Evolutionary conservation across 805 yeast species (phyloP), one percentile per base, ranked within the genome.

Genomic region (Kuraishia cidri): DNA sequence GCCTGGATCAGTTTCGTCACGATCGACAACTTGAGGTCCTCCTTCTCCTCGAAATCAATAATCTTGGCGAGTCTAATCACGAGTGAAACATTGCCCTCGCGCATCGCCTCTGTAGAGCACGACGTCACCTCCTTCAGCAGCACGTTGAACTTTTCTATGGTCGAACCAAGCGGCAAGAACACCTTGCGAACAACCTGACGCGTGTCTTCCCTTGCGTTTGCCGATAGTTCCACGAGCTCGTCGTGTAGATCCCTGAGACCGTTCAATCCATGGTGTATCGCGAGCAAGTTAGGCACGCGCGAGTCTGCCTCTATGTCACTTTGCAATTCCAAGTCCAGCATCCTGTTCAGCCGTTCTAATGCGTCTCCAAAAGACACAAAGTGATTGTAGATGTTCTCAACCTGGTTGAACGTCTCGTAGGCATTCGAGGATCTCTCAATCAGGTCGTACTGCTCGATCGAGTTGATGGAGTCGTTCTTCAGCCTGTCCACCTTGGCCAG

Each of bases 231-330:
- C 36, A 64, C 64, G 33, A 88, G 66, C 48, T 79, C 82, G 42
- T 90, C 97, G 41, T 69, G 74, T 43, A 88, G 75, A 53, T 86
- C 90, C 33, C 94, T 66, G 13, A 85, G 72, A 46, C 70, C 70
- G 30, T 77, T 79, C 37, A 90, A 64, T 38, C 69, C 62, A 51
- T 66, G 83, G 54, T 90, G 97, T 9, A 82, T 73, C 16, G 65
- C 49, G 31, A 86, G 60, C 19, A 90, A 55, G 40, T 72, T 67
- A 6, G 75, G 70, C 46, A 79, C 59, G 6, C 63, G 54, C 20
- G 58, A 57, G 15, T 64, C 71, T n/a, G 65, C 60, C 10, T 52
- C 52, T n/a, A 70, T 54, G 6, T 54, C 54, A 31, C 68, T 67
- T 23, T 60, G 60, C 14, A 48, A 45, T 38, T 68, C 76, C 3